Evolutionary conservation across 331 rosid genomes (phyloP).

Genomic region (Malus hybrid): DNA sequence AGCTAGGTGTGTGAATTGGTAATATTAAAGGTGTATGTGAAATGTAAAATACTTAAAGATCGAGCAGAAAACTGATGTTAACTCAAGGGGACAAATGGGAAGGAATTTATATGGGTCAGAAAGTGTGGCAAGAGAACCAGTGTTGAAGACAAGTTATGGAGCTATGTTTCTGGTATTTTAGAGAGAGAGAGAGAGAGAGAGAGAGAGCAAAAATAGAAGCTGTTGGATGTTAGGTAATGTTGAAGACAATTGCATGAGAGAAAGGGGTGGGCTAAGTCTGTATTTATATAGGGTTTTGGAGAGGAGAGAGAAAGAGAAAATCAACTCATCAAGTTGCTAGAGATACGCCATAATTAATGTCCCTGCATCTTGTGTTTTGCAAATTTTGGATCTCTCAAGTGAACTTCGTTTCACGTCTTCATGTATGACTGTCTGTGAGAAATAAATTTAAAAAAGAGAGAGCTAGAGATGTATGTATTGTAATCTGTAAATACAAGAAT

Average conservation of each 20-base stretch:
- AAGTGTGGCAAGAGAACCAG: not conserved
- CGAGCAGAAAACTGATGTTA: not conserved
- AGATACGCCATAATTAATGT: slow-evolving; percentile 1
- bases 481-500: too few relatives aligned
- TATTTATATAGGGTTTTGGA: slow-evolving; percentile 28
- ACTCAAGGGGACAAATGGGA: not conserved
- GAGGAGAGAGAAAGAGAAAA: not conserved
- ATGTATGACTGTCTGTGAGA: not conserved
- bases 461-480: not conserved
- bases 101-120: not conserved
- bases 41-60: not conserved
- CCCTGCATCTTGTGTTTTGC: slow-evolving; percentile 1
- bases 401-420: not conserved
- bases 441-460: not conserved
- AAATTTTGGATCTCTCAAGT: slow-evolving; percentile 3
- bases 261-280: slow-evolving; percentile 19
- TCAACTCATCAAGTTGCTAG: slow-evolving; percentile 2
- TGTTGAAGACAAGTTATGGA: slow-evolving; percentile 13
- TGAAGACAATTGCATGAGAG: slow-evolving; percentile 43
- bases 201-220: slow-evolving; percentile 8
- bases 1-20: not conserved
- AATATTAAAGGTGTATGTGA: not conserved
- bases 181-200: not conserved
- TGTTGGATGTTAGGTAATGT: slow-evolving; percentile 26
- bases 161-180: slow-evolving; percentile 8